phyloP scores from a whole-genome alignment of 164 flowering plant genomes.

The Warburgia ugandensis region DNA sequence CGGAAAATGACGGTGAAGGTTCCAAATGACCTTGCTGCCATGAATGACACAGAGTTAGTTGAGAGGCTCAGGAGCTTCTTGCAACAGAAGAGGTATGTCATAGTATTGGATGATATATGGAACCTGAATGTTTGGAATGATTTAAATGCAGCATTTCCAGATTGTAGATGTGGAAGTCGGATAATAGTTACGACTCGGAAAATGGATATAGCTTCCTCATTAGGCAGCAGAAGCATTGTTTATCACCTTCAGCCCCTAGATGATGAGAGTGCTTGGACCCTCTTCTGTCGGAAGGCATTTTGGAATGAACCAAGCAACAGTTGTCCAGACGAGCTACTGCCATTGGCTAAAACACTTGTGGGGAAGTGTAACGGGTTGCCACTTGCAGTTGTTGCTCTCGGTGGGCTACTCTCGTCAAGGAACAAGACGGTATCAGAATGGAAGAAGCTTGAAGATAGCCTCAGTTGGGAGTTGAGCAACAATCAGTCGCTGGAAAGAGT shows the following conservation, averaged over 20 bases:
- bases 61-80: slow-evolving; percentile 17
- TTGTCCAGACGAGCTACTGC: not conserved
- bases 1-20: not conserved
- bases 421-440: slow-evolving; percentile 5
- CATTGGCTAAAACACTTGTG: slow-evolving; percentile 2
- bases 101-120: slow-evolving; percentile 51
- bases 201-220: slow-evolving; percentile 24
- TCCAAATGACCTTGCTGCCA: slow-evolving; percentile 12
- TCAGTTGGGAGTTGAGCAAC: slow-evolving; percentile 10
- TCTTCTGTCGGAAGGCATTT: slow-evolving; percentile 7
- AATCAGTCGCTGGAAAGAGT: not conserved
- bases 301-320: not conserved
- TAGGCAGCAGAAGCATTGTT: slow-evolving; percentile 13
- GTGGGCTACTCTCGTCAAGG: slow-evolving; percentile 7
- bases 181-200: slow-evolving; percentile 29
- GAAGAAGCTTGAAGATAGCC: slow-evolving; percentile 3
- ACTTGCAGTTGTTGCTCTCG: slow-evolving; percentile 15
- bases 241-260: not conserved
- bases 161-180: slow-evolving; percentile 20
- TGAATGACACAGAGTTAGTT: slow-evolving; percentile 15
- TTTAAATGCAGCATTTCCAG: slow-evolving; percentile 17
- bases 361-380: slow-evolving; percentile 21
- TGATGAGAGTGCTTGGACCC: not conserved
- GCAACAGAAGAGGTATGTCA: slow-evolving; percentile 23
- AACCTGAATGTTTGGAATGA: slow-evolving; percentile 20